Percentiles rank a stretch among this genome's conserved stretches.
Conservation (phyloP, 2,329 filamentous ascomycete species). For the Pseudopithomyces maydicus region DNA sequence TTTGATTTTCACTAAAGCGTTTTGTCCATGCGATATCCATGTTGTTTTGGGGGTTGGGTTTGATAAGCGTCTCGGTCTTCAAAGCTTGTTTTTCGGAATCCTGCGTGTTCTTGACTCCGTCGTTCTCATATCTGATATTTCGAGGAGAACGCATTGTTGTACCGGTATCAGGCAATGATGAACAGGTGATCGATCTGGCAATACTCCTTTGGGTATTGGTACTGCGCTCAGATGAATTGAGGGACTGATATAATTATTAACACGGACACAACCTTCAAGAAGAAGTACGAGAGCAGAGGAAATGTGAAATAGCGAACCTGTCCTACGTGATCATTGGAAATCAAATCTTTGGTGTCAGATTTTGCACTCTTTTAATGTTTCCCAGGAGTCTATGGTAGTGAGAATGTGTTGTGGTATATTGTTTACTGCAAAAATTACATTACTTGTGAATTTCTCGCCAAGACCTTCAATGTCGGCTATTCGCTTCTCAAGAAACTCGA, state of each 20-base stretch:
- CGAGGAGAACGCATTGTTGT: not conserved
- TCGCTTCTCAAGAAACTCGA: constrained; percentile 15
- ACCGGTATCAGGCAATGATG: not conserved
- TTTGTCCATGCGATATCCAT: constrained; percentile 12
- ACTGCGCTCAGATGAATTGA: not conserved
- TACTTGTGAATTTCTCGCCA: constrained; percentile 1
- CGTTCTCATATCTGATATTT: not conserved
- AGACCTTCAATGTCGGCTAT: constrained; percentile 9
- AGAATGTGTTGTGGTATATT: not conserved
- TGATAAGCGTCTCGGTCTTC: constrained; percentile 2
- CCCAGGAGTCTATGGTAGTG: not conserved
- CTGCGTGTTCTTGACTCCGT: not conserved
- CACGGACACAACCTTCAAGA: not conserved
- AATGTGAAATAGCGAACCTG: not conserved
- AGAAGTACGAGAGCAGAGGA: not conserved
- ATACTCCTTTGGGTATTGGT: not conserved
- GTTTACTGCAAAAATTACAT: not conserved
- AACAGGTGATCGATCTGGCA: not conserved
- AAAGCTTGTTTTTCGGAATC: constrained; percentile 9
- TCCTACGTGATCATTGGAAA: not conserved
- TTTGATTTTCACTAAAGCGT: constrained; percentile 9
- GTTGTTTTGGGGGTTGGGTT: constrained; percentile 5
- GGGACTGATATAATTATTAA: not conserved
- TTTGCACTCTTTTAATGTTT: not conserved
- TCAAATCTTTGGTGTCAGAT: not conserved